Evolutionary conservation across 768 basidiomycete species (phyloP).

Genomic region (Pleurotus tuoliensis): DNA sequence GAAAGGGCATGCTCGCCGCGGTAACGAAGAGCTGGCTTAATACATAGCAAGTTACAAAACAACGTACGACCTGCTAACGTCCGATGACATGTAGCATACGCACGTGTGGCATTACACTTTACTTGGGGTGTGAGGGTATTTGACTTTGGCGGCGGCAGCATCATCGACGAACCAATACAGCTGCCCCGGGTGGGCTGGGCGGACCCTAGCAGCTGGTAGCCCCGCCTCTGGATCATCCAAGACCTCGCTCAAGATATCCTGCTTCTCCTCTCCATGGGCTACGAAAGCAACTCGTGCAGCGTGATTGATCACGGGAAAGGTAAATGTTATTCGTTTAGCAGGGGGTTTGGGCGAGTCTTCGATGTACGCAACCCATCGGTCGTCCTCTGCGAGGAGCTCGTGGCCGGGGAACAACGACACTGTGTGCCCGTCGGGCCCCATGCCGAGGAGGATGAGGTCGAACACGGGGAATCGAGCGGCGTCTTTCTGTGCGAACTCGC

Average conservation of each 20-base stretch:
- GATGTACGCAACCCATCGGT: slow-evolving; percentile 93
- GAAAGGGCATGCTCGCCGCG: too few species aligned
- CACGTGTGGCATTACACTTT: slow-evolving; percentile 37
- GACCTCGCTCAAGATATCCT: slow-evolving; percentile 64
- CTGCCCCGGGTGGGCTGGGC: slow-evolving; percentile 73
- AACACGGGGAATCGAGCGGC: slow-evolving; percentile 96
- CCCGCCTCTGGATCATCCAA: slow-evolving; percentile 77
- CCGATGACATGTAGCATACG: background rate
- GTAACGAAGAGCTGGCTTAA: too few species aligned
- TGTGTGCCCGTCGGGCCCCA: slow-evolving; percentile 98
- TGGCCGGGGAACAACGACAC: slow-evolving; percentile 97
- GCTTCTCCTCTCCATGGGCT: slow-evolving; percentile 78
- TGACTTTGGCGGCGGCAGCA: slow-evolving; percentile 63
- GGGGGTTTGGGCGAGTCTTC: slow-evolving; percentile 96
- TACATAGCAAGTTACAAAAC: too few species aligned
- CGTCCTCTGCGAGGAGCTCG: slow-evolving; percentile 73
- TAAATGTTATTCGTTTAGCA: slow-evolving; percentile 84
- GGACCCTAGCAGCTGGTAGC: slow-evolving; percentile 81
- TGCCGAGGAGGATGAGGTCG: slow-evolving; percentile 93
- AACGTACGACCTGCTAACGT: background rate
- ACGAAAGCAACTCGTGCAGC: slow-evolving; percentile 88
- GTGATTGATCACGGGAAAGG: slow-evolving; percentile 88
- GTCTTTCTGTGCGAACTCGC: slow-evolving; percentile 88
- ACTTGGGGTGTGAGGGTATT: slow-evolving; percentile 54
- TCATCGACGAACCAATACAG: slow-evolving; percentile 96